A percentile compares a stretch with the other conserved stretches of the same genome.
Evolutionary conservation across 805 yeast genomes (phyloP).

Genomic region (Helenozyma rhizophorensis): DNA sequence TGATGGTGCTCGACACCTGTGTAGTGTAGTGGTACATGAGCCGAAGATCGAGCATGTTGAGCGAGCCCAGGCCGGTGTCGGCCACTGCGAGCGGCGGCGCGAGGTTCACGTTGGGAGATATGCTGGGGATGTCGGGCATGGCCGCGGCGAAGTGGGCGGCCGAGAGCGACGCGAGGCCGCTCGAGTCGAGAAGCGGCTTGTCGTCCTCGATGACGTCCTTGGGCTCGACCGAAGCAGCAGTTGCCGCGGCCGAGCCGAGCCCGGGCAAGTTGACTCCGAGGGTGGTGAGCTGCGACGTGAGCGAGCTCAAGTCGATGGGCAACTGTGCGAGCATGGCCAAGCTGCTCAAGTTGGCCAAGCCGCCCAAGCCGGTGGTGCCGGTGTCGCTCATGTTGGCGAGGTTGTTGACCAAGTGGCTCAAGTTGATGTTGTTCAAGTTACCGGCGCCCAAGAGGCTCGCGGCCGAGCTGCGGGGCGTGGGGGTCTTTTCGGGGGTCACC

Average conservation of each 20-base stretch:
- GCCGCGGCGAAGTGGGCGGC: too few species aligned
- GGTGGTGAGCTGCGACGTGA: conserved; percentile 21
- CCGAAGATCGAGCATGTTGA: conserved; percentile 73
- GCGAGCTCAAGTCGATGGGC: conserved; percentile 35
- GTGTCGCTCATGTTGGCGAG: conserved; percentile 27
- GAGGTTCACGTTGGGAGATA: conserved; percentile 3
- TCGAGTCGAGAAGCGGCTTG: not conserved
- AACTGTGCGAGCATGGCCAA: conserved; percentile 41
- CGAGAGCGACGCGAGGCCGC: too few species aligned
- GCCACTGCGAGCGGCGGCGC: not conserved
- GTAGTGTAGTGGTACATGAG: conserved; percentile 86
- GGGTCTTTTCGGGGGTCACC: conserved; percentile 23
- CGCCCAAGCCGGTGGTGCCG: too few species aligned
- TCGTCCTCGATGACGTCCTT: conserved; percentile 1
- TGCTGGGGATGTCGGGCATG: not conserved
- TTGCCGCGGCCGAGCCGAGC: conserved; percentile 1
- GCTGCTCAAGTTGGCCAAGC: conserved; percentile 35
- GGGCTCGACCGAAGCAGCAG: not conserved
- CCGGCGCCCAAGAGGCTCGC: conserved; percentile 24
- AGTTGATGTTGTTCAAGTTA: conserved; percentile 37
- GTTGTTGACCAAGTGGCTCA: conserved; percentile 40
- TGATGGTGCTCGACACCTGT: conserved; percentile 79
- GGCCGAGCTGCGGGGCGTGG: conserved; percentile 14
- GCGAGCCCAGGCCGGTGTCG: conserved; percentile 5
- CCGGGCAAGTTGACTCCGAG: conserved; percentile 6